Conservation (phyloP, 441 rosid species). For the Codiaeum variegatum region DNA sequence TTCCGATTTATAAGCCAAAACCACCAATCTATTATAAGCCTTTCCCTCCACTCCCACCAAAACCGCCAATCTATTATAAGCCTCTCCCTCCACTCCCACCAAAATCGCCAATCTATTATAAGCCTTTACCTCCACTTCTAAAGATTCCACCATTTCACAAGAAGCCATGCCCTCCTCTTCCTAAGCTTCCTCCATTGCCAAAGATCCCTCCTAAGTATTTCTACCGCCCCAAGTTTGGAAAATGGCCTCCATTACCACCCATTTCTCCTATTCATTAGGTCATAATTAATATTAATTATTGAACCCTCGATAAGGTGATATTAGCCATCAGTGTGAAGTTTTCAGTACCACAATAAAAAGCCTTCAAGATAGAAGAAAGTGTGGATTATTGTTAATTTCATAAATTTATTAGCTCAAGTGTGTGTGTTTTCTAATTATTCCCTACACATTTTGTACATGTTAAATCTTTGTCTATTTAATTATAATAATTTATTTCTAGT, state of each 20-base stretch:
- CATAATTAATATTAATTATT: background rate
- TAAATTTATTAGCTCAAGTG: background rate
- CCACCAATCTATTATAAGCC: slow-evolving; percentile 12
- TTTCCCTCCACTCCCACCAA: background rate
- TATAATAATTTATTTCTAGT: background rate
- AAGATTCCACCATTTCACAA: slow-evolving; percentile 39
- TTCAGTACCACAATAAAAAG: background rate
- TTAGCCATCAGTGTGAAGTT: background rate
- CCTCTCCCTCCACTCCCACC: slow-evolving; percentile 11
- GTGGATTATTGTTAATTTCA: background rate
- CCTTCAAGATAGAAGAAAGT: background rate
- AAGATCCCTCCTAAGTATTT: slow-evolving; percentile 50
- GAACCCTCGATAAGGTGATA: background rate
- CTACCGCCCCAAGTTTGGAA: slow-evolving; percentile 55
- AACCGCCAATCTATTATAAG: slow-evolving; percentile 5
- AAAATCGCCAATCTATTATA: slow-evolving; percentile 18
- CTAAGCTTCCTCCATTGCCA: slow-evolving; percentile 35
- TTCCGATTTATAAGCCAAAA: slow-evolving; percentile 11
- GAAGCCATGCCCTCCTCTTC: slow-evolving; percentile 38
- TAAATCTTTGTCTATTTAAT: background rate
- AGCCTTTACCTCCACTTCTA: slow-evolving; percentile 43
- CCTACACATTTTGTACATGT: background rate
- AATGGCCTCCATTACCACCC: slow-evolving; percentile 55
- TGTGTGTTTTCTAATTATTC: background rate
- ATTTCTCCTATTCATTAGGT: slow-evolving; percentile 31